phyloP scores from a whole-genome alignment of 768 basidiomycete species.

The Mycena sanguinolenta region DNA sequence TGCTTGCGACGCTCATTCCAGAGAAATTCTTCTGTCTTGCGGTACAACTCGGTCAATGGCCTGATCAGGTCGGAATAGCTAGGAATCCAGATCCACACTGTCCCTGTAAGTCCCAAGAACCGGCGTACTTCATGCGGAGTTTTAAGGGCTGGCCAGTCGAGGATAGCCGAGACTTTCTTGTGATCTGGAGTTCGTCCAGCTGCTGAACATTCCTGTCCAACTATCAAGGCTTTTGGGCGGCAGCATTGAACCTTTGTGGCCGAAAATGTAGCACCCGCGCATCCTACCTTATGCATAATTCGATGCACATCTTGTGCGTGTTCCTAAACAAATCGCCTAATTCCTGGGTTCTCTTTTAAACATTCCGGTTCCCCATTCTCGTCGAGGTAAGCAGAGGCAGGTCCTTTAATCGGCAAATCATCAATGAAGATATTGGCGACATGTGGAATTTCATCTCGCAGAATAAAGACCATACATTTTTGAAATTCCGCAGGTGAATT shows the following conservation, averaged over 20 bases:
- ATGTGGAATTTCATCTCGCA: conserved; percentile 50
- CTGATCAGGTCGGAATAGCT: conserved; percentile 32
- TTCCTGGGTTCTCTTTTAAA: conserved; percentile 39
- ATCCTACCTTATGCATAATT: conserved; percentile 44
- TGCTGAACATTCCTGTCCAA: neutral
- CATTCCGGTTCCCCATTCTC: no score
- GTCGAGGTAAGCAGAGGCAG: no score
- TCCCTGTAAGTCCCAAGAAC: conserved; percentile 48
- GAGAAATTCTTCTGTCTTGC: conserved; percentile 36
- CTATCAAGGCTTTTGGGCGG: conserved; percentile 38
- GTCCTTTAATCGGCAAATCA: conserved; percentile 48
- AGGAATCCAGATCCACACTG: conserved; percentile 40
- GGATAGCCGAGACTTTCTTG: neutral
- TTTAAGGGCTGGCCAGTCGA: neutral
- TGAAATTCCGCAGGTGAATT: conserved; percentile 40
- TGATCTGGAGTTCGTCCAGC: neutral
- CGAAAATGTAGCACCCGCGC: conserved; percentile 48
- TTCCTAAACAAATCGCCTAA: conserved; percentile 41
- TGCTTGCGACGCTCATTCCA: conserved; percentile 42
- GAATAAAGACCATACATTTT: conserved; percentile 41
- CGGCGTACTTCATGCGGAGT: neutral
- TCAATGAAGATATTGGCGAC: conserved; percentile 46
- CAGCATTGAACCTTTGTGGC: conserved; percentile 16
- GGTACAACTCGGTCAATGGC: conserved; percentile 30
- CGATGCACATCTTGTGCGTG: conserved; percentile 47